Base-by-base conservation (phyloP, 2,329 filamentous ascomycete genomes). In the Penicillium sp. region DNA sequence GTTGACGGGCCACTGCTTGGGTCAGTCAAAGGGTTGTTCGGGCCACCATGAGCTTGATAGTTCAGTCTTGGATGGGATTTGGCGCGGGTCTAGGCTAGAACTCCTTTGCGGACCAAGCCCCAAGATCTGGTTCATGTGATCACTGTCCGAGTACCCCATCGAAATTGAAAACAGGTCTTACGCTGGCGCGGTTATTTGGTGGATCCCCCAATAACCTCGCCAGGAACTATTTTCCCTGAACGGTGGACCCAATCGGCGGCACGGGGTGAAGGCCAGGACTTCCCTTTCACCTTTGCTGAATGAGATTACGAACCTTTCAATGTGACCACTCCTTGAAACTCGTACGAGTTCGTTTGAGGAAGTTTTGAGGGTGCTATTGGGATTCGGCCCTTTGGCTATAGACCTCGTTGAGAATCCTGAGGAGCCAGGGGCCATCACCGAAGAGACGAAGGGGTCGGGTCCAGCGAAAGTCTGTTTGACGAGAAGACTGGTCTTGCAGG, bases 201-300 rank as follows among this genome's bases (percentile, higher is more conserved):
- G 52, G 52, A 49, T 21, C 32, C 34, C 45, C 52, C 40, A 54
- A 45, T 54, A 45, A 13, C 32, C 32, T 50, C 27, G 32, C 40
- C 32, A 24, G 52, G 52, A 54, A 42, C 40, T 45, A 39, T 50
- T 54, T 54, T 54, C 52, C 51, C 24, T 21, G 5, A 10, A 27
- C 4, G 24, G 46, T 27, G 51, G 52, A 44, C 49, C 52, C 34
- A 49, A 54, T 43, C 43, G 46, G 46, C 42, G 24, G 31, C 18
- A 53, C 40, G 21, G 22, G 32, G 5, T 24, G 32, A 39, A 13
- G 8, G 14, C 31, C 44, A 45, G 40, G 46, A 40, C 46, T 21
- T 21, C 18, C 38, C 3, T 39, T 8, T 16, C 36, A 21, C 22
- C 45, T 38, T 21, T 9, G 32, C 5, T 42, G 27, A 5, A 9